Evolutionary conservation across 768 basidiomycete genomes (phyloP), one percentile per base, ranked within the genome.

Genomic region (Aureoboletus auriporus): DNA sequence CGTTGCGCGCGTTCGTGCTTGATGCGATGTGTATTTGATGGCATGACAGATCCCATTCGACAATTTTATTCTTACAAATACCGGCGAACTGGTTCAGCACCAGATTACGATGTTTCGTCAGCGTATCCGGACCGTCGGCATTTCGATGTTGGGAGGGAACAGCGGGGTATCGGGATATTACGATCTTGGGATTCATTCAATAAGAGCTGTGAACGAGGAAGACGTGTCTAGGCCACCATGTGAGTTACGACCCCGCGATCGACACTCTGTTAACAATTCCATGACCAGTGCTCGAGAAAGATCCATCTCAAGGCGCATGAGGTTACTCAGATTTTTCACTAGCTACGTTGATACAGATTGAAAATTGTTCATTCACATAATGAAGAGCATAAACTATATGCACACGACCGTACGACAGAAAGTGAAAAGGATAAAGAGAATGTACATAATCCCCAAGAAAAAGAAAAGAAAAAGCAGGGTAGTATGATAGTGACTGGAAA

Each of bases 81-180:
- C 77, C 1, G 88, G 88, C 0, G 80, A 88, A 60, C 64, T 88
- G 47, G 78, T 85, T 3, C 75, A 81, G 42, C 74, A 78, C 30
- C 86, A 90, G 55, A 80, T 93, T 23, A 67, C 68, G 37, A 93
- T 97, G 85, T 76, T 81, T 61, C 76, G 79, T 12, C 83, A 89
- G 42, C 80, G 78, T 39, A 69, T 98, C 13, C 77, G 86, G 42
- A 88, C 88, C 6, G 74, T 97, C 14, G 93, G 93, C 1, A 85
- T 97, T 31, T 90, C 90, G 1, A 69, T 97, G 13, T 72, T 98
- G 5, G 94, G 93, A 11, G 89, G 90, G 2, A 90, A 89, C 46
- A 83, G 86, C 47, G 79, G 83, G 12, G 71, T 81, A 8, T 73
- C 82, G 36, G 93, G 93, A 2, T 70, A 72, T 26, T 95, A 87